These are phyloP conservation scores for Umbelopsis sp. DNA, from an alignment of 371 early-diverging fungal genomes.

Conservation along the genomic window DNA sequence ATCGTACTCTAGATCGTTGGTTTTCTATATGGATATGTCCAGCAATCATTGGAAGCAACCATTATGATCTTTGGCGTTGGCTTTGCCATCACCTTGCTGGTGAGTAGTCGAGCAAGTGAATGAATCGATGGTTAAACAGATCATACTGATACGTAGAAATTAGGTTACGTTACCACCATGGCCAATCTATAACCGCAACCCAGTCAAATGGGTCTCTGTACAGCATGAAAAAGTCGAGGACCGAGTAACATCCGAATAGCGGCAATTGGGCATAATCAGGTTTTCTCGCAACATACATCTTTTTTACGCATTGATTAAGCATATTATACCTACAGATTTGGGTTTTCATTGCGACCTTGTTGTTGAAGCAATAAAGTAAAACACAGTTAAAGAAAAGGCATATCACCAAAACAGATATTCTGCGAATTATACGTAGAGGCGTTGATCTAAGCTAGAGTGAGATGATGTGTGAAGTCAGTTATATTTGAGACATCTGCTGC, in stretches of 20 bases:
- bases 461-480: too few relatives aligned
- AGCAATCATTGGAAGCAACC: slow-evolving; percentile 1
- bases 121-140: not conserved
- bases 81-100: not conserved
- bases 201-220: slow-evolving; percentile 2
- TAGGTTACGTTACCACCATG: slow-evolving; percentile 1
- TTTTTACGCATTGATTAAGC: too few relatives aligned
- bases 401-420: too few relatives aligned
- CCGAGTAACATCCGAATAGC: not conserved
- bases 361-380: too few relatives aligned
- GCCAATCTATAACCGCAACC: slow-evolving; percentile 2
- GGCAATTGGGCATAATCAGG: too few relatives aligned
- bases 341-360: too few relatives aligned
- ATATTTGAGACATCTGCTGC: too few relatives aligned
- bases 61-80: not conserved
- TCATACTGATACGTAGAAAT: not conserved
- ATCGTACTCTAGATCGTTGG: not conserved
- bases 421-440: too few relatives aligned
- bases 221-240: not conserved
- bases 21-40: not conserved
- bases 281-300: too few relatives aligned
- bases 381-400: too few relatives aligned
- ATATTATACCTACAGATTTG: too few relatives aligned
- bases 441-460: too few relatives aligned
- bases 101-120: not conserved